phyloP scores from a whole-genome alignment of 2,329 filamentous ascomycete genomes.

The Hypoxylon sp. region DNA sequence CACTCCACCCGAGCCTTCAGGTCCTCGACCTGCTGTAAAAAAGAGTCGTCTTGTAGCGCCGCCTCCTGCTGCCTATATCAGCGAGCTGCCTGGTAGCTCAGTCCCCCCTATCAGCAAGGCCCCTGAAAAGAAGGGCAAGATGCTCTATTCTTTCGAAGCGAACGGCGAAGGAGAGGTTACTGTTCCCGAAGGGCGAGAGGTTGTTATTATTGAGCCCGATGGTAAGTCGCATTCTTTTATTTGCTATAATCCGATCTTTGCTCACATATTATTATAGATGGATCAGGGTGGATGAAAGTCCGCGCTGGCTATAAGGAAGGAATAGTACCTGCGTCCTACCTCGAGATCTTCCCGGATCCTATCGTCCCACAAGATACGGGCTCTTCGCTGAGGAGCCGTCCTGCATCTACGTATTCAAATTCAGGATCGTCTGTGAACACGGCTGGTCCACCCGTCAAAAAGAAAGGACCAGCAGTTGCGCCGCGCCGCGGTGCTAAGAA shows the following conservation, averaged over 20 bases:
- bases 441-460: conserved; percentile 69
- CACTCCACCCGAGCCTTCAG: conserved; percentile 61
- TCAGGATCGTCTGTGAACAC: conserved; percentile 77
- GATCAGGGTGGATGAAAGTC: conserved; percentile 91
- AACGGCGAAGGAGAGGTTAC: conserved; percentile 85
- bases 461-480: conserved; percentile 92
- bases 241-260: conserved; percentile 43
- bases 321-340: conserved; percentile 87
- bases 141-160: conserved; percentile 90
- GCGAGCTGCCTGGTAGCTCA: conserved; percentile 70
- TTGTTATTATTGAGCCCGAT: conserved; percentile 86
- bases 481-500: conserved; percentile 94
- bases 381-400: conserved; percentile 65
- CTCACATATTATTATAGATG: conserved; percentile 71
- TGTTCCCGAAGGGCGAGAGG: conserved; percentile 82
- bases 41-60: conserved; percentile 87
- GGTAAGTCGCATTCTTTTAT: conserved; percentile 71
- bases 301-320: conserved; percentile 82
- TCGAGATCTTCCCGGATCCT: conserved; percentile 74
- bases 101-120: conserved; percentile 51
- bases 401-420: conserved; percentile 82
- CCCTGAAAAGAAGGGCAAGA: conserved; percentile 80
- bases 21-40: conserved; percentile 65
- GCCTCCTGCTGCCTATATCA: conserved; percentile 85
- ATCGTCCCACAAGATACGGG: conserved; percentile 63